A percentile compares a stretch with the other conserved stretches of the same genome.
Evolutionary conservation across 306 rosid genomes (phyloP).

Genomic region (Betula pendula): DNA sequence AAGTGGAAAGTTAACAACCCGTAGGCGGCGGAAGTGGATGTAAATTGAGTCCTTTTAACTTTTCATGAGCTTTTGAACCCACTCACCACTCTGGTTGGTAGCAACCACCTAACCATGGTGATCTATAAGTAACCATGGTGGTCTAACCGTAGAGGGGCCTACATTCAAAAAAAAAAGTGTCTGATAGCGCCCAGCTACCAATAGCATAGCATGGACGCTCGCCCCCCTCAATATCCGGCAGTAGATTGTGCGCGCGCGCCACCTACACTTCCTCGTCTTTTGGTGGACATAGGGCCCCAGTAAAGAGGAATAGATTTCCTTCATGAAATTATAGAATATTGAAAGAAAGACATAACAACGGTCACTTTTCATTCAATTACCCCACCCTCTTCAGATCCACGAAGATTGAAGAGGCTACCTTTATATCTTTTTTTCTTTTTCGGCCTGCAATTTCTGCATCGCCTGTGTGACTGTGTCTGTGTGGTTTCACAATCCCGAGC

Average conservation of each 20-base stretch:
- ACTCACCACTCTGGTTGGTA: neutral
- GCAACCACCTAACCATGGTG: neutral
- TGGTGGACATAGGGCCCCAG: constrained; percentile 24
- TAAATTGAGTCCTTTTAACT: neutral
- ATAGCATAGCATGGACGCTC: too few relatives aligned
- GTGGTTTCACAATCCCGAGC: too few relatives aligned
- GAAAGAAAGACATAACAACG: neutral
- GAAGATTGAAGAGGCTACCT: too few relatives aligned
- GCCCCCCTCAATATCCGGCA: constrained; percentile 2
- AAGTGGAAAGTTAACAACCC: neutral
- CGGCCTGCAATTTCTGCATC: too few relatives aligned
- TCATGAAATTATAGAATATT: neutral
- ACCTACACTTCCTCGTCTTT: constrained; percentile 18
- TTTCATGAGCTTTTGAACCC: neutral
- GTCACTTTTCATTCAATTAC: neutral
- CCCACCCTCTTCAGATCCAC: too few relatives aligned
- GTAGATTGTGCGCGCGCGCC: neutral
- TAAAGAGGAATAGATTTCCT: constrained; percentile 17
- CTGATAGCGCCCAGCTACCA: neutral
- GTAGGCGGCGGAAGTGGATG: neutral
- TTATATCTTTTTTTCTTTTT: too few relatives aligned
- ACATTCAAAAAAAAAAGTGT: neutral
- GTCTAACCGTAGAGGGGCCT: neutral
- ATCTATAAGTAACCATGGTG: neutral
- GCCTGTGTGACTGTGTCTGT: too few relatives aligned